Base-by-base conservation (phyloP, 129 eudicot species). In the Scalesia atractyloides region DNA sequence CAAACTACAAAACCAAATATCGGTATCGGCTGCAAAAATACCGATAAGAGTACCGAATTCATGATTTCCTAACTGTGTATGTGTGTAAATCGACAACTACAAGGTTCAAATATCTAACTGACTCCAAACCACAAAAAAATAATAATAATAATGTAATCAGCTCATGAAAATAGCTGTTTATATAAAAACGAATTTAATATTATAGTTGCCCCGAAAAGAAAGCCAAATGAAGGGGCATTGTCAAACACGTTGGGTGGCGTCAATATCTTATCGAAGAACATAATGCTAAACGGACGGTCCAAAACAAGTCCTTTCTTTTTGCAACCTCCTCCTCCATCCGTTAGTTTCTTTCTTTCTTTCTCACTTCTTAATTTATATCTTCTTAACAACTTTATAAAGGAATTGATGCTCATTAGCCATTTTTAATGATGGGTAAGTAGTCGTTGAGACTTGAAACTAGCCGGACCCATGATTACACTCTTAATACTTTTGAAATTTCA, bases 201-300 rank as follows among this genome's bases (percentile, higher is more conserved):
- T 20, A 56, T 20, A 19, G 9, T 56, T 56, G 10, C 15, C 62
- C 62, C 7, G 10, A 58, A 22, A 22, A 58, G 37, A 15, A 56
- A 8, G 9, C 37, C 8, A 22, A 58, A 58, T 58, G 17, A 58
- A 58, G 64, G 64, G 24, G 37, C 37, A 24, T 58, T 58, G 17
- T 56, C 3, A 56, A 56, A 56, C 62, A 56, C 62, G 64, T 58
- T 58, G 64, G 17, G 37, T 58, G 64, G 64, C 39, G n/a, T 58
- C 64, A 58, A 58, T 9, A 58, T 58, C 39, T 10, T 22, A 24
- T 58, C 5, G n/a, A 58, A 10, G 37, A 24, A 58, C 9, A 2
- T 16, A 59, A 26, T 59, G 65, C 65, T 59, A 26, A 59, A 59
- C 12, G 18, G 43, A 59, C 65, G 41, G 65, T 59, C 39, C 18